Evolutionary conservation across 176 grass and related monocot genomes (phyloP), one percentile per base, ranked within the genome.

Genomic region (Oryza glaberrima): DNA sequence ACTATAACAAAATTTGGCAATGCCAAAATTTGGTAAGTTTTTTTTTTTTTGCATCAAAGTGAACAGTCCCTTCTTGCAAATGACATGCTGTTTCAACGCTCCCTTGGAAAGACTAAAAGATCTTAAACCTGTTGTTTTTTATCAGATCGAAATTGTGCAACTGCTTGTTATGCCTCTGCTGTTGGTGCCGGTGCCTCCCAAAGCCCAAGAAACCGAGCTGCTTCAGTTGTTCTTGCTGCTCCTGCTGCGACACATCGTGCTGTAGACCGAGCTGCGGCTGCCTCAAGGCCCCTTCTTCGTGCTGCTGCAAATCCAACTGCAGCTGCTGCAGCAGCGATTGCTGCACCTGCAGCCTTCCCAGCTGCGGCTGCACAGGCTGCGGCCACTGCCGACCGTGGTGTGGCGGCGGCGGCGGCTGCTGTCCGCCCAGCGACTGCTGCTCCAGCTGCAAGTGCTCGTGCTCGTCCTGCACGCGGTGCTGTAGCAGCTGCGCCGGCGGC

Each of bases 61-160:
- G 23, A 25, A 25, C 23, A 25, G 23, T 25, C 23, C 23, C 23
- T 25, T 48, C 26, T 69, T 69, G 26, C 38, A 82, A 41, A 23
- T 60, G 16, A 70, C 13, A 30, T 11, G 5, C 16, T 41, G 19
- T 77, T 23, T 9, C 43, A 6, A 14, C 49, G 49, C 25, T 77
- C 48, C 25, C 13, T 32, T 23, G 3, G 1, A 35, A 30, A 72
- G 5, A 38, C 36, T 38, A 38, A 38, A 52, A 35, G 6, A 11
- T 10, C 28, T 28, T 15, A 22, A 72, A 44, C 19, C 30, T 52
- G 7, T 25, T 8, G 47, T 38, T 34, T 80, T 80, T 16, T 61
- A 49, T 61, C 81, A 99, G 96, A 80, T 88, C 91, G 73, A 92
- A 89, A 70, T 4, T 92, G 48, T 87, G 87, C 72, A 78, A 77